Evolutionary conservation across 1,284 basidiomycete species (phyloP).

Genomic region (Spongiforma sp.): DNA sequence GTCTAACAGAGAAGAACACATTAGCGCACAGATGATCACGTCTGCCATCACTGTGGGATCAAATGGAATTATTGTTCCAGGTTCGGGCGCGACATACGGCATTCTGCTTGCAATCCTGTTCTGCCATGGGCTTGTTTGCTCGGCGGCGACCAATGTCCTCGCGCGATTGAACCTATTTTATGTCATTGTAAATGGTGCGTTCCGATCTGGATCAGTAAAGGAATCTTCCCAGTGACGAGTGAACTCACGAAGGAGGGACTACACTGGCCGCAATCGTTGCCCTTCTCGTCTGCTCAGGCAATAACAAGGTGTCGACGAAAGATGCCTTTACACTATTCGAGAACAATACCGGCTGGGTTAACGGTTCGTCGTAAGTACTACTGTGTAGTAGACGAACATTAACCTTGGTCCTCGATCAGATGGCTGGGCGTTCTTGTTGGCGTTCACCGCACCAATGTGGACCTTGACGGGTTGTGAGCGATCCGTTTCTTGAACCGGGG

Average conservation of each 20-base stretch:
- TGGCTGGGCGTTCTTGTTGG: conserved; percentile 26
- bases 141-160: conserved; percentile 66
- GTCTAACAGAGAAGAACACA: background rate
- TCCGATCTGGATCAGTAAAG: conserved; percentile 3
- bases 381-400: too few relatives aligned
- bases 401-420: too few relatives aligned
- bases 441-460: conserved; percentile 31
- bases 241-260: conserved; percentile 51
- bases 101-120: conserved; percentile 69
- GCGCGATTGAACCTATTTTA: conserved; percentile 74
- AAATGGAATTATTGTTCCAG: conserved; percentile 55
- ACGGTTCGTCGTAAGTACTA: conserved; percentile 49
- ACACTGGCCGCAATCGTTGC: conserved; percentile 63
- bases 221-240: too few relatives aligned
- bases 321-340: conserved; percentile 74
- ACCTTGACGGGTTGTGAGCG: conserved; percentile 25
- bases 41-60: conserved; percentile 69
- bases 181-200: conserved; percentile 65
- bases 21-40: conserved; percentile 74
- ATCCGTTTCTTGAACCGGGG: background rate
- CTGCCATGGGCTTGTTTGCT: conserved; percentile 71
- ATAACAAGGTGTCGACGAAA: conserved; percentile 61
- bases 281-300: conserved; percentile 58
- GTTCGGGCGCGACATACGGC: conserved; percentile 65
- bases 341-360: conserved; percentile 72